Percentiles rank a stretch among this genome's conserved stretches.
These are phyloP conservation scores for Graphilbum ipis-grandicollis DNA, from an alignment of 2,329 filamentous ascomycete genomes.

Conservation along the genomic window DNA sequence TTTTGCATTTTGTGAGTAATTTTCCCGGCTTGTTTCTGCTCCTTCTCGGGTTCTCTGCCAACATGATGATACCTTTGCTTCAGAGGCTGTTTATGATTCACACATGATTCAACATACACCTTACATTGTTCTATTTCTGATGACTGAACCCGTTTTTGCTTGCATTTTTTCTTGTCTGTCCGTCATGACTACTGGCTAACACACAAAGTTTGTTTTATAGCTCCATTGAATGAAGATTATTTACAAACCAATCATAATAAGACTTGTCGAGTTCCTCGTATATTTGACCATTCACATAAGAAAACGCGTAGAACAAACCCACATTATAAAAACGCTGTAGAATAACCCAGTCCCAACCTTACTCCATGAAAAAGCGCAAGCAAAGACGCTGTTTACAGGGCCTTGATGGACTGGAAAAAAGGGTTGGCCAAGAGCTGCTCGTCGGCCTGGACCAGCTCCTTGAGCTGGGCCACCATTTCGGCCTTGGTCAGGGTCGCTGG, in stretches of 20 bases:
- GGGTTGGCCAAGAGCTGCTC: slow-evolving; percentile 44
- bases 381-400: slow-evolving; percentile 22
- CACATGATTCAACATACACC: slow-evolving; percentile 7
- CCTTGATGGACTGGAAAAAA: slow-evolving; percentile 52
- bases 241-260: too few species aligned
- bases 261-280: too few species aligned
- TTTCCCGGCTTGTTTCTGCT: background rate
- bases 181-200: too few species aligned
- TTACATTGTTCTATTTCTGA: slow-evolving; percentile 7
- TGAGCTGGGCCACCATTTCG: slow-evolving; percentile 64
- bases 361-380: background rate
- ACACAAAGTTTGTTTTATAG: too few species aligned
- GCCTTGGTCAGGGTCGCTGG: slow-evolving; percentile 43
- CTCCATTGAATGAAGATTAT: slow-evolving; percentile 3
- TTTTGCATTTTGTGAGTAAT: background rate
- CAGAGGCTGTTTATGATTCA: slow-evolving; percentile 11
- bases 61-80: slow-evolving; percentile 7
- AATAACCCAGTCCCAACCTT: too few species aligned
- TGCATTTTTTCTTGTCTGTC: background rate
- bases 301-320: too few species aligned
- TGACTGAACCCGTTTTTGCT: background rate
- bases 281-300: too few species aligned
- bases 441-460: slow-evolving; percentile 60
- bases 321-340: too few species aligned
- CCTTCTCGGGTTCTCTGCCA: background rate